Percentiles rank a stretch among this genome's conserved stretches.
These are phyloP conservation scores for Suaeda aralocaspica DNA, from an alignment of 148 eudicot genomes.

Conservation along the genomic window DNA sequence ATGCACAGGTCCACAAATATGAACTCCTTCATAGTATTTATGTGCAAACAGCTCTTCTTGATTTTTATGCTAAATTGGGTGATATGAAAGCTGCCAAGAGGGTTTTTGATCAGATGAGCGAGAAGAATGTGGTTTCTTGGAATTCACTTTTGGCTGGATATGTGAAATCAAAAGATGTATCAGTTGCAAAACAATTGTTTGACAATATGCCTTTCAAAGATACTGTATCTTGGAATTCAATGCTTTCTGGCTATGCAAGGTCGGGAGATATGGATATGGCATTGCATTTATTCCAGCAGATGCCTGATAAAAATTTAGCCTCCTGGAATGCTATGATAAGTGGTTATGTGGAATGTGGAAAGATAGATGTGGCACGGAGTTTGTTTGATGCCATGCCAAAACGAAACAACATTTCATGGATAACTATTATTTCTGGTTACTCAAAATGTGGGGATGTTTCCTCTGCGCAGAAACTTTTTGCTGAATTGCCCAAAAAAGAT, in stretches of 20 bases:
- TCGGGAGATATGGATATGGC: conserved; percentile 60
- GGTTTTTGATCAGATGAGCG: conserved; percentile 62
- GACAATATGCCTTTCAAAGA: conserved; percentile 60
- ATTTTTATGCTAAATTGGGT: conserved; percentile 65
- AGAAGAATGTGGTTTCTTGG: conserved; percentile 75
- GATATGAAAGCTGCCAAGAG: conserved; percentile 47
- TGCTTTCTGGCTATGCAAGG: conserved; percentile 67
- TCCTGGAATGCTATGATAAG: conserved; percentile 84
- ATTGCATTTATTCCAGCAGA: conserved; percentile 41
- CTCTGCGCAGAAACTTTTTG: conserved; percentile 47
- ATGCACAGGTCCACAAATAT: conserved; percentile 57
- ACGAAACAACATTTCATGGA: conserved; percentile 59
- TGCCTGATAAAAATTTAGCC: conserved; percentile 60
- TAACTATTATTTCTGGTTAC: conserved; percentile 71
- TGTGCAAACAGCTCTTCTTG: conserved; percentile 68
- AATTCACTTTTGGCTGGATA: conserved; percentile 67
- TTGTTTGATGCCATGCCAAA: conserved; percentile 61
- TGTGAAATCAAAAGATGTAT: conserved; percentile 46
- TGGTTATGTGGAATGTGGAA: conserved; percentile 60
- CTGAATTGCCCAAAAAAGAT: conserved; percentile 37
- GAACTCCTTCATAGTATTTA: conserved; percentile 50
- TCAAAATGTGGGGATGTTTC: conserved; percentile 64
- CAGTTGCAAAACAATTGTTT: conserved; percentile 45
- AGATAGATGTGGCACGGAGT: conserved; percentile 48
- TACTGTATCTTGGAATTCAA: conserved; percentile 73